Evolutionary conservation across 345 rosid species (phyloP), one percentile per base, ranked within the genome.

Genomic region (Citrus maxima): DNA sequence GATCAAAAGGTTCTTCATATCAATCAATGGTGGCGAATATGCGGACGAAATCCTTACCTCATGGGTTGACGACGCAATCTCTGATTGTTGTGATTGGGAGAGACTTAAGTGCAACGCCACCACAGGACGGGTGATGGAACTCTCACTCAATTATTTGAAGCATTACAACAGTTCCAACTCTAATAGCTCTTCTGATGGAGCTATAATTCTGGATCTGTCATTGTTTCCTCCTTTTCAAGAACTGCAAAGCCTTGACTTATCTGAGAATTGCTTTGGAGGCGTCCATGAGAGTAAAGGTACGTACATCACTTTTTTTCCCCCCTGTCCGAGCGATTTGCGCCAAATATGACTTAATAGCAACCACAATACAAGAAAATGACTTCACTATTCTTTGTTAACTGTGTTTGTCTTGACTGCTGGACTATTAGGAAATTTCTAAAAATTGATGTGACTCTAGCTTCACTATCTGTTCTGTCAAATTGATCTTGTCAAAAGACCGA

Each of bases 141-240:
- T 73, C 61, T 67, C 74, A 0, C 62, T 74, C 42, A 4, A 7
- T 28, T 0, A 0, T 16, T 24, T 28, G 25, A 32, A 24, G 40
- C 21, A 25, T 10, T 42, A 42, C 49, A 42, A 42, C 0, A 10
- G 49, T 25, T 3, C 1, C 14, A 8, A 4, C 6, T 1, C 4
- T 25, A 1, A 1, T 37, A 37, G 2, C 16, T 19, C 10, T 32
- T 2, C 10, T 7, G 13, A 19, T 34, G 25, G 13, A 19, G 21
- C 1, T 34, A 2, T 12, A 6, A 35, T 16, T 30, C 75, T 75
- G 32, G 49, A 80, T 14, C 13, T 71, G 18, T 78, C 76, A 2
- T 22, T 79, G 74, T 58, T 79, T 73, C 69, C 27, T 28, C 35
- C 61, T 70, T 70, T 80, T 54, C 67, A 76, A 22, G 60, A 76